Conservation (phyloP, 441 rosid genomes). For the Adansonia gregorii region DNA sequence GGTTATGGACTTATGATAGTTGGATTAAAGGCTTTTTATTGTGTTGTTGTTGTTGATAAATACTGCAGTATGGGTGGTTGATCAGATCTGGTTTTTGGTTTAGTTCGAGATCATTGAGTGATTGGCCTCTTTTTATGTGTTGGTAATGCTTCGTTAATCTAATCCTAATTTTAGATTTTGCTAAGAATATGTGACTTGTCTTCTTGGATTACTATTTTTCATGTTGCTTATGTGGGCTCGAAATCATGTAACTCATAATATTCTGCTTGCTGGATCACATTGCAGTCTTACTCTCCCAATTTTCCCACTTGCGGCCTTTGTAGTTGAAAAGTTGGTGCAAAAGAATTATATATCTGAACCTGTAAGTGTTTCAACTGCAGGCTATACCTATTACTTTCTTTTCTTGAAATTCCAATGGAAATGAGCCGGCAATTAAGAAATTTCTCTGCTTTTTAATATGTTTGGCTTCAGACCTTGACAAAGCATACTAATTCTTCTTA, state of each 20-base stretch:
- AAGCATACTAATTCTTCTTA: conserved; percentile 2
- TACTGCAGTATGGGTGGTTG: conserved; percentile 92
- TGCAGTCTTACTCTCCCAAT: conserved; percentile 84
- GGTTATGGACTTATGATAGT: conserved; percentile 19
- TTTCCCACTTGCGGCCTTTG: conserved; percentile 74
- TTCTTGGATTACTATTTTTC: conserved; percentile 18
- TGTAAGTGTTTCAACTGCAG: conserved; percentile 50
- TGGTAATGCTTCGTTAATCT: conserved; percentile 52
- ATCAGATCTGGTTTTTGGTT: conserved; percentile 92
- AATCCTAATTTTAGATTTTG: not conserved
- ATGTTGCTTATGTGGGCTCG: not conserved
- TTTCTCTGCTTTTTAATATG: not conserved
- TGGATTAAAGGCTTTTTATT: not conserved
- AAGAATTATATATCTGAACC: conserved; percentile 57
- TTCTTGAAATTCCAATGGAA: not conserved
- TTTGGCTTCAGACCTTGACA: not conserved
- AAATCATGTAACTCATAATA: conserved; percentile 6
- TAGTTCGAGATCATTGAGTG: conserved; percentile 83
- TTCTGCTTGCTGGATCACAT: conserved; percentile 15
- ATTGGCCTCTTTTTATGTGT: conserved; percentile 99
- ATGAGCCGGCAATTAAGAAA: not conserved
- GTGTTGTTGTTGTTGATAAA: conserved; percentile 17
- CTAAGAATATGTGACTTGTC: not conserved
- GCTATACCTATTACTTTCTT: not conserved
- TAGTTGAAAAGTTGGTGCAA: conserved; percentile 77